Percentiles rank a stretch among this genome's conserved stretches.
These are phyloP conservation scores for Exophiala phaeomuriformis DNA, from an alignment of 2,329 filamentous ascomycete species.

Conservation along the genomic window DNA sequence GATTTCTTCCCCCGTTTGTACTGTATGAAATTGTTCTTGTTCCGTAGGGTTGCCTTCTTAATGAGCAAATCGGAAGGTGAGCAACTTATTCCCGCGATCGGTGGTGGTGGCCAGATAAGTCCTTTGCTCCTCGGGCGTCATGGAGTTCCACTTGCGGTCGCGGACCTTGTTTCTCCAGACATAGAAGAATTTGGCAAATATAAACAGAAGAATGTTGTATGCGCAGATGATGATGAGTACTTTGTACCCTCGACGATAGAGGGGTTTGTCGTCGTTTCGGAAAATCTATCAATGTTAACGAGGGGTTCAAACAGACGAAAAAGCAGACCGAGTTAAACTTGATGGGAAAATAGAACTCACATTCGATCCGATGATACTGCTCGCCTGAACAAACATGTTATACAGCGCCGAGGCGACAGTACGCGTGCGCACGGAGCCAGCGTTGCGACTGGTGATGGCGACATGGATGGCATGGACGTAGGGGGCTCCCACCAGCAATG, in stretches of 20 bases:
- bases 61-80: constrained; percentile 19
- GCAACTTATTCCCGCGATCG: constrained; percentile 36
- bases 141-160: constrained; percentile 36
- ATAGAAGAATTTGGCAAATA: constrained; percentile 39
- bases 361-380: constrained; percentile 33
- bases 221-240: constrained; percentile 49
- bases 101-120: constrained; percentile 35
- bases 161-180: constrained; percentile 34
- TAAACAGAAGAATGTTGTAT: constrained; percentile 45
- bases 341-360: background rate
- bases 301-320: too few species aligned
- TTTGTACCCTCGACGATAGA: constrained; percentile 53
- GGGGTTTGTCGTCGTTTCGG: constrained; percentile 46
- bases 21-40: too few species aligned
- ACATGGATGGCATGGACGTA: constrained; percentile 51
- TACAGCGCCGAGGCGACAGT: constrained; percentile 35
- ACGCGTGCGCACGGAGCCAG: constrained; percentile 35
- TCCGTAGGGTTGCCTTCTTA: too few species aligned
- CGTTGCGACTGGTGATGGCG: constrained; percentile 35
- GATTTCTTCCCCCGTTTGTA: too few species aligned
- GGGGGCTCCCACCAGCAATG: constrained; percentile 47
- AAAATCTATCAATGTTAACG: constrained; percentile 32
- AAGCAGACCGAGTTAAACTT: background rate
- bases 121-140: constrained; percentile 35
- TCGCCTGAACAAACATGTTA: constrained; percentile 36